phyloP scores from a whole-genome alignment of 768 basidiomycete genomes.

The Suillus hirtellus region DNA sequence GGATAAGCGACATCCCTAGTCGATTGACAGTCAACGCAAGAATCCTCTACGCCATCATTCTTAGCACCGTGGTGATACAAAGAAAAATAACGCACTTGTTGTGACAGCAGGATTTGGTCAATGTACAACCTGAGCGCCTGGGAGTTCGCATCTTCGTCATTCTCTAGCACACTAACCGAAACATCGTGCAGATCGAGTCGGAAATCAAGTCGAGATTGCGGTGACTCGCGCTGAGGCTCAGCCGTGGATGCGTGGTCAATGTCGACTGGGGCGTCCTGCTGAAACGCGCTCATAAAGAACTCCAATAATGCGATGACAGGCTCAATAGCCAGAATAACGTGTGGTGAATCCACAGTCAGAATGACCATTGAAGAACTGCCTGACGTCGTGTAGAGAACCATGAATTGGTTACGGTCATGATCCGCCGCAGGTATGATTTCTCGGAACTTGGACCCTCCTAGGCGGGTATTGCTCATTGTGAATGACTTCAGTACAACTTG shows the following conservation, averaged over 20 bases:
- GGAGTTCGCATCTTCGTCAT: constrained; percentile 74
- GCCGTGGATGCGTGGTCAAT: constrained; percentile 16
- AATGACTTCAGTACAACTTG: constrained; percentile 90
- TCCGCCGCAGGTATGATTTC: constrained; percentile 94
- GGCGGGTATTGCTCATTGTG: constrained; percentile 85
- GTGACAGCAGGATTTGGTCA: constrained; percentile 81
- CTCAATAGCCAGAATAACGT: constrained; percentile 89
- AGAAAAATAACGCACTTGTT: constrained; percentile 63
- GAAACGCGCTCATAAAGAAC: constrained; percentile 71
- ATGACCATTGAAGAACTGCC: constrained; percentile 71
- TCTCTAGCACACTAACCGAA: constrained; percentile 84
- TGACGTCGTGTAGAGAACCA: constrained; percentile 84
- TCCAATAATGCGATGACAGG: constrained; percentile 86
- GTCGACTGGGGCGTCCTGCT: constrained; percentile 21
- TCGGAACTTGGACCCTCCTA: constrained; percentile 81
- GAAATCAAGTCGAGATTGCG: constrained; percentile 46
- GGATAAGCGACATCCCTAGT: constrained; percentile 91
- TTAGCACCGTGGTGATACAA: constrained; percentile 13
- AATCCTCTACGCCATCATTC: constrained; percentile 56
- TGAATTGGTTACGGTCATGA: constrained; percentile 89
- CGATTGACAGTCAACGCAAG: constrained; percentile 76
- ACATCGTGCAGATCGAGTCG: constrained; percentile 90
- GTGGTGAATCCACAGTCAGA: constrained; percentile 88
- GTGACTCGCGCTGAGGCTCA: constrained; percentile 12
- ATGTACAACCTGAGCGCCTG: constrained; percentile 88